Conservation (phyloP, 495 filamentous ascomycete genomes). For the Articulospora tetracladia region DNA sequence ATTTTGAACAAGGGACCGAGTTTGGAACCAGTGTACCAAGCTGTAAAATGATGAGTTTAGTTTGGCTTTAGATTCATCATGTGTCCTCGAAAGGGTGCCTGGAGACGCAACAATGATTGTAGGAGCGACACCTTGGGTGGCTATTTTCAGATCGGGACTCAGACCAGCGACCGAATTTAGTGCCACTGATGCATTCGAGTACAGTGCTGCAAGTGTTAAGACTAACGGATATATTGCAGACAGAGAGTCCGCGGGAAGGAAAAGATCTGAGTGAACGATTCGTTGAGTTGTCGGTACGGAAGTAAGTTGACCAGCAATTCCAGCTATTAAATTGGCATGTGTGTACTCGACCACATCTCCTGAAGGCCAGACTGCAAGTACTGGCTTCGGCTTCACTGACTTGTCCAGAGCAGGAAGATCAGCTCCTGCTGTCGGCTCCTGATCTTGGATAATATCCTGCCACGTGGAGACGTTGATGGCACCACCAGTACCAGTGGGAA, state of each 20-base stretch:
- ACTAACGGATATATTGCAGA: constrained; percentile 74
- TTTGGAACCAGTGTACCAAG: constrained; percentile 52
- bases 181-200: constrained; percentile 77
- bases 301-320: constrained; percentile 70
- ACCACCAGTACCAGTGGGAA: constrained; percentile 67
- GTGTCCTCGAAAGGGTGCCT: constrained; percentile 62
- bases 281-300: constrained; percentile 70
- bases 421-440: constrained; percentile 45
- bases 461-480: constrained; percentile 76
- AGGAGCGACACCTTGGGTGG: constrained; percentile 69
- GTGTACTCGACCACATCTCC: constrained; percentile 75
- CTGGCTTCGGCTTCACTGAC: constrained; percentile 47
- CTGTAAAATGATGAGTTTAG: constrained; percentile 39
- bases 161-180: constrained; percentile 81
- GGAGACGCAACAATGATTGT: constrained; percentile 82
- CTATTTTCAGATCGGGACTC: constrained; percentile 63
- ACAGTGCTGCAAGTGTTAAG: constrained; percentile 78
- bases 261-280: constrained; percentile 68
- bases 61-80: constrained; percentile 44
- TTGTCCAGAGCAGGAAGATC: constrained; percentile 40
- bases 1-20: constrained; percentile 56
- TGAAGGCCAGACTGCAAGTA: constrained; percentile 59
- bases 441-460: constrained; percentile 73
- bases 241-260: constrained; percentile 84
- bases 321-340: constrained; percentile 75